Evolutionary conservation across 352 stramenopile species (phyloP), one percentile per base, ranked within the genome.

Genomic region (Globisporangium perplexum): DNA sequence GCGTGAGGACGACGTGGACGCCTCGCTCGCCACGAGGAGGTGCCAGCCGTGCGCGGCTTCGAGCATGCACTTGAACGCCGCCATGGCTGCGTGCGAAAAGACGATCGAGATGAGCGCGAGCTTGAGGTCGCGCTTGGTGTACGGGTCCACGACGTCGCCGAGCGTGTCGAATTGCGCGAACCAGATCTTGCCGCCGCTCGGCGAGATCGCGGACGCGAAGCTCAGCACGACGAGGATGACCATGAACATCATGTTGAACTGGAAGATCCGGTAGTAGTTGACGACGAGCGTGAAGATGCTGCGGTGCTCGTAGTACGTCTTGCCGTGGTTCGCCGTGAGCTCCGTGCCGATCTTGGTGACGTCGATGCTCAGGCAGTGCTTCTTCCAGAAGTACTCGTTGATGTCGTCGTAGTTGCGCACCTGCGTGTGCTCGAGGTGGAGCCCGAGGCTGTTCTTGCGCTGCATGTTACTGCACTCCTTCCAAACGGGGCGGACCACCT

Each of bases 331-430:
- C 49, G 77, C 74, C 36, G 66, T 62, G 39, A 89, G 57, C 41
- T 77, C 68, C 0, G 71, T 53, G 22, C 75, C 78, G 45, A 84
- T 76, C 3, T 66, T 57, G 47, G 72, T 73, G 11, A 86, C 62
- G 24, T 75, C 63, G 24, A 89, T 63, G 15, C 66, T 82, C 1
- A 89, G 38, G 35, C 78, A 89, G 57, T 81, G 66, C 50, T 75
- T 74, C 58, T 85, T 85, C 78, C 78, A 89, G 36, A 89, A 89
- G 55, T 83, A 89, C 68, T 89, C 78, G 60, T 89, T 89, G 53
- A 89, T 83, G 41, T 89, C 78, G 59, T 89, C 78, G 65, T 89
- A 89, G 60, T 89, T 89, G 53, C 78, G 75, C 31, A 89, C 73
- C 53, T 87, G 61, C 1, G 62, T 73, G 64, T 89, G 78, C 59